Percentiles rank a stretch among this genome's conserved stretches.
phyloP scores from a whole-genome alignment of 1,284 basidiomycete genomes.

The Athelia psychrophila region DNA sequence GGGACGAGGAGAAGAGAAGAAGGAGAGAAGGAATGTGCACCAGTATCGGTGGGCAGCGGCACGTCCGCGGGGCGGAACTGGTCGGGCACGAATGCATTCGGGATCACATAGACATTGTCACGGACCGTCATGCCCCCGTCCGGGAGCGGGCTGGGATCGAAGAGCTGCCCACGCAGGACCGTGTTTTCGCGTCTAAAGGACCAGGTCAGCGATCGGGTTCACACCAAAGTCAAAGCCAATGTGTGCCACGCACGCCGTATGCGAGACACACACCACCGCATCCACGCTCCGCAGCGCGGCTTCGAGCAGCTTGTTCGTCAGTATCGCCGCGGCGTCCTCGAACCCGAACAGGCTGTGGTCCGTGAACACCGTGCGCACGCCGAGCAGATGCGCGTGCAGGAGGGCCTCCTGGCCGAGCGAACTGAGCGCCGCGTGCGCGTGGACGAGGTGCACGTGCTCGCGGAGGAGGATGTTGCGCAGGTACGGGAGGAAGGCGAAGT shows the following conservation, averaged over 20 bases:
- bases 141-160: slow-evolving; percentile 42
- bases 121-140: slow-evolving; percentile 47
- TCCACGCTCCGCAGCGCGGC: slow-evolving; percentile 89
- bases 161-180: slow-evolving; percentile 80
- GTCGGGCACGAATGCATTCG: slow-evolving; percentile 89
- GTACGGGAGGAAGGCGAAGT: slow-evolving; percentile 89
- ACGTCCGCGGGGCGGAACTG: slow-evolving; percentile 72
- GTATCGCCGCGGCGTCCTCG: slow-evolving; percentile 92
- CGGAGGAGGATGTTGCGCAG: slow-evolving; percentile 86
- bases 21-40: slow-evolving; percentile 46
- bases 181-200: slow-evolving; percentile 85
- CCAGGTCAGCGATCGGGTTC: neutral
- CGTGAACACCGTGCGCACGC: slow-evolving; percentile 89
- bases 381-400: slow-evolving; percentile 83
- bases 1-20: too few species aligned
- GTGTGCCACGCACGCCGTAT: slow-evolving; percentile 75
- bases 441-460: slow-evolving; percentile 86
- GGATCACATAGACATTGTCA: slow-evolving; percentile 83
- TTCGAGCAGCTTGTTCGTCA: slow-evolving; percentile 94
- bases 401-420: slow-evolving; percentile 92
- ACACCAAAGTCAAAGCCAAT: neutral
- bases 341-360: slow-evolving; percentile 98
- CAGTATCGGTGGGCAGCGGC: slow-evolving; percentile 47
- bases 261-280: slow-evolving; percentile 94
- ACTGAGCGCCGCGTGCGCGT: slow-evolving; percentile 90